Percentiles rank a stretch among this genome's conserved stretches.
Evolutionary conservation across 2,329 filamentous ascomycete species (phyloP).

Genomic region (Aspergillus luchuensis): DNA sequence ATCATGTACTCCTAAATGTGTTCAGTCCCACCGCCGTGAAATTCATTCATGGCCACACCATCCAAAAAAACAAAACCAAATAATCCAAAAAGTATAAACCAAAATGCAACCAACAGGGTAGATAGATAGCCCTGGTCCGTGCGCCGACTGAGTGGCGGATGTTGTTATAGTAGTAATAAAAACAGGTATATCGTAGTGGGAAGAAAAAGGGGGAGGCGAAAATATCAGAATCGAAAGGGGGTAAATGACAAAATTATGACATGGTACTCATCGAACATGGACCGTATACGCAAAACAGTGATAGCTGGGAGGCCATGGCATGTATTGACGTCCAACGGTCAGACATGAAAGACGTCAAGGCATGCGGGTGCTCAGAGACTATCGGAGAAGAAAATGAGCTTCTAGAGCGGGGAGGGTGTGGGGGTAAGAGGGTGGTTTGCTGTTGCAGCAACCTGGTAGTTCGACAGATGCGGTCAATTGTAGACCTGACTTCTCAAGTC

Average conservation of each 20-base stretch:
- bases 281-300: neutral
- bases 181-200: neutral
- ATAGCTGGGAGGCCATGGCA: neutral
- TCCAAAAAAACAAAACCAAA: neutral
- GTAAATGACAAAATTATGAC: neutral
- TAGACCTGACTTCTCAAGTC: no score
- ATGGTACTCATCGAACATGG: neutral
- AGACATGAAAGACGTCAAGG: neutral
- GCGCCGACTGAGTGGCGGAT: neutral
- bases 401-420: neutral
- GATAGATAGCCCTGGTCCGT: neutral
- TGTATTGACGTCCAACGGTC: neutral
- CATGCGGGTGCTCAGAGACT: neutral
- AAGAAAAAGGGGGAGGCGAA: neutral
- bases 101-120: neutral
- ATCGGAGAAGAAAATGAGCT: neutral
- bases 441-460: no score
- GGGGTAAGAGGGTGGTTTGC: neutral
- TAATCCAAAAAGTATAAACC: neutral
- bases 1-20: slow-evolving; percentile 3
- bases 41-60: neutral
- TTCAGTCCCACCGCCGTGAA: neutral
- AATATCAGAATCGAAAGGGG: neutral
- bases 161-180: neutral
- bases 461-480: no score